Conservation (phyloP, 2,329 filamentous ascomycete genomes). For the Verticillium longisporum region DNA sequence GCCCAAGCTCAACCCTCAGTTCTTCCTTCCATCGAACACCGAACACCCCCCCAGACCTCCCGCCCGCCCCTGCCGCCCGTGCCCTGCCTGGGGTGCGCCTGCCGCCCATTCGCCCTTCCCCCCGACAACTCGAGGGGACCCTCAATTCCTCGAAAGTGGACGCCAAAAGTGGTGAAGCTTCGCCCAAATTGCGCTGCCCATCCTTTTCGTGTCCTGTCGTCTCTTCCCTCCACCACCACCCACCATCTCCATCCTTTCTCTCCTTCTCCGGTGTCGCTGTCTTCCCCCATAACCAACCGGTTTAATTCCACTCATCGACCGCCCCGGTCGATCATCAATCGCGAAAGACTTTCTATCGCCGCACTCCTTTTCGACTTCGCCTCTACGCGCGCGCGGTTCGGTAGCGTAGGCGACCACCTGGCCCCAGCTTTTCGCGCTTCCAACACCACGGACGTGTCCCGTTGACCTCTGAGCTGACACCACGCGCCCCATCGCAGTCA, state of each 20-base stretch:
- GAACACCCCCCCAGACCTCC: background rate
- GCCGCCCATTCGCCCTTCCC: slow-evolving; percentile 2
- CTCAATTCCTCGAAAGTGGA: background rate
- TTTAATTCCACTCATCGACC: background rate
- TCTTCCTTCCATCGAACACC: background rate
- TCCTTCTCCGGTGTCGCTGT: background rate
- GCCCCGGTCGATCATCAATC: background rate
- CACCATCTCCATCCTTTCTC: background rate
- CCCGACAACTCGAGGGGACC: slow-evolving; percentile 2
- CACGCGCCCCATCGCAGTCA: background rate
- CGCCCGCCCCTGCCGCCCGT: background rate
- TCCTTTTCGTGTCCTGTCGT: background rate
- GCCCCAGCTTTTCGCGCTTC: background rate
- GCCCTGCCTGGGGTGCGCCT: background rate
- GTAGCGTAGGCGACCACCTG: background rate
- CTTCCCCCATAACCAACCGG: background rate
- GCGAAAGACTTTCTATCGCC: background rate
- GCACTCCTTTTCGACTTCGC: background rate
- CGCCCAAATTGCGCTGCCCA: slow-evolving; percentile 1
- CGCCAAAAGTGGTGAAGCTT: slow-evolving; percentile 2
- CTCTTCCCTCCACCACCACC: background rate
- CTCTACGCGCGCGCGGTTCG: background rate
- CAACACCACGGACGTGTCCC: background rate
- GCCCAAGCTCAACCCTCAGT: background rate
- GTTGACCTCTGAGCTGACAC: background rate